phyloP scores from a whole-genome alignment of 495 filamentous ascomycete genomes.

The Penicillium nucicola region DNA sequence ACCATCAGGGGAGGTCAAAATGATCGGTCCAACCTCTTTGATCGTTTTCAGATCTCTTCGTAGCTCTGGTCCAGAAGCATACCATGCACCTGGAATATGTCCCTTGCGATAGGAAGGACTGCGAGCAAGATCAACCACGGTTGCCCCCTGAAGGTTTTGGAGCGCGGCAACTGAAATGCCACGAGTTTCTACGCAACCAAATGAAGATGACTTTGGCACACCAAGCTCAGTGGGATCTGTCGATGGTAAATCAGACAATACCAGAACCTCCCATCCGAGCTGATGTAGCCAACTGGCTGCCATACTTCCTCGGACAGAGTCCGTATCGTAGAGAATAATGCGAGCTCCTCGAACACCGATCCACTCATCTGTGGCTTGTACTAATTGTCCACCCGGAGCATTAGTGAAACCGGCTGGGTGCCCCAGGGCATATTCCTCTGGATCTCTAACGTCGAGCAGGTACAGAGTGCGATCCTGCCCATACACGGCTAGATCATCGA shows the following conservation, averaged over 20 bases:
- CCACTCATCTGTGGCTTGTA: constrained; percentile 29
- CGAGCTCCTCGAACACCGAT: constrained; percentile 22
- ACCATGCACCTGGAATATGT: constrained; percentile 25
- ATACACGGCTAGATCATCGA: constrained; percentile 8
- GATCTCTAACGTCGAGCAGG: constrained; percentile 24
- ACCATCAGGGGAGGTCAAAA: constrained; percentile 31
- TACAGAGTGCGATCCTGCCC: constrained; percentile 13
- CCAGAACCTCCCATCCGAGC: constrained; percentile 27
- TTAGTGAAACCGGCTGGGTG: constrained; percentile 20
- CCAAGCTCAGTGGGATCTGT: constrained; percentile 1
- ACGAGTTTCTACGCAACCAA: neutral
- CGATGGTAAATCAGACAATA: constrained; percentile 2
- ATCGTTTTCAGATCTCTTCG: constrained; percentile 11
- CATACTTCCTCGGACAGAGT: constrained; percentile 23
- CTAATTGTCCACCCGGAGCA: constrained; percentile 27
- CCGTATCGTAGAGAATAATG: constrained; percentile 25
- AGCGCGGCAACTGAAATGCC: constrained; percentile 10
- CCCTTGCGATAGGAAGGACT: constrained; percentile 23
- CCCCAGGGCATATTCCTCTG: constrained; percentile 16
- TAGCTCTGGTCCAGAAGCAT: constrained; percentile 24
- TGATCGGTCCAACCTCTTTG: constrained; percentile 9
- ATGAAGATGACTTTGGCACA: neutral
- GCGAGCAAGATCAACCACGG: constrained; percentile 23
- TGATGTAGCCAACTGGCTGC: constrained; percentile 25
- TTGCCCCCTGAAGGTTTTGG: constrained; percentile 2